Percentiles rank a stretch among this genome's conserved stretches.
Conservation (phyloP, 257 asterid genomes). For the Apocynum venetum region DNA sequence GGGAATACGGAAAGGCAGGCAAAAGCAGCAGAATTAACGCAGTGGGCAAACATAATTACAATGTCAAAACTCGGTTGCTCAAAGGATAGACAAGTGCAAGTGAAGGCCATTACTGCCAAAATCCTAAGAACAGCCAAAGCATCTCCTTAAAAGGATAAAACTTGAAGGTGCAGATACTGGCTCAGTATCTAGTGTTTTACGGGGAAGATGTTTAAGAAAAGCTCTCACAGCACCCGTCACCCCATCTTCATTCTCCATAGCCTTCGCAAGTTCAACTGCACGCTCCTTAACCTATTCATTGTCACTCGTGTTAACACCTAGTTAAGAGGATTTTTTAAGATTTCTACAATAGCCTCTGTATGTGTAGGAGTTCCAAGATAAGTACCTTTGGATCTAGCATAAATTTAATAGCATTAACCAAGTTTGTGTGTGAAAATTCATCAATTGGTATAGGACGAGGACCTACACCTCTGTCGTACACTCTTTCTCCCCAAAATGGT, state of each 20-base stretch:
- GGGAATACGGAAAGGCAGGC: neutral
- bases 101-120: neutral
- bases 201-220: slow-evolving; percentile 78
- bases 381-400: slow-evolving; percentile 86
- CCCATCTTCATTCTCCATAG: slow-evolving; percentile 94
- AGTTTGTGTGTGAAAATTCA: slow-evolving; percentile 65
- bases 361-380: neutral
- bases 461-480: slow-evolving; percentile 80
- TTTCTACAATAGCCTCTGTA: neutral
- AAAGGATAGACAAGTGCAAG: slow-evolving; percentile 1
- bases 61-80: neutral
- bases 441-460: slow-evolving; percentile 88
- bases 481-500: slow-evolving; percentile 97
- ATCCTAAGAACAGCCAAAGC: slow-evolving; percentile 81
- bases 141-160: slow-evolving; percentile 55
- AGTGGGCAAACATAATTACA: slow-evolving; percentile 9
- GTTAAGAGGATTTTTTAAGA: neutral
- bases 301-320: slow-evolving; percentile 16
- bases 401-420: slow-evolving; percentile 62
- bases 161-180: slow-evolving; percentile 42
- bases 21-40: neutral
- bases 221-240: slow-evolving; percentile 92
- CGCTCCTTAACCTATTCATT: slow-evolving; percentile 73
- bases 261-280: slow-evolving; percentile 81
- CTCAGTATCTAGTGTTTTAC: slow-evolving; percentile 44